Base-by-base conservation (phyloP, 805 yeast species). In the Starmerella geochares region DNA sequence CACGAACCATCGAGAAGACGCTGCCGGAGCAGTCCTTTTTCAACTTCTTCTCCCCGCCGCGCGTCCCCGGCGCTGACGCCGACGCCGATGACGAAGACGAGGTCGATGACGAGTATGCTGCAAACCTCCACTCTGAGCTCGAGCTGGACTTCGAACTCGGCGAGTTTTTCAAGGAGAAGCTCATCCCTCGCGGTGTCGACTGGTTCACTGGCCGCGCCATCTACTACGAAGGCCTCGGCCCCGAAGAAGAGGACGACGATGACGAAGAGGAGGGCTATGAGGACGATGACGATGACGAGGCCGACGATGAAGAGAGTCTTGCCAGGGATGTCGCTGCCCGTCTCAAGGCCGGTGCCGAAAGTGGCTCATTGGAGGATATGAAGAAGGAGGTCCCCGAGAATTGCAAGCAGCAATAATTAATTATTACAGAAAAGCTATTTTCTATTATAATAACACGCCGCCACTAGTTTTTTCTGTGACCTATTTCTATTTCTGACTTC, bases 201-300 rank as follows among this genome's bases (percentile, higher is more conserved):
- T 92, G 98, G 97, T 92, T 87, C 67, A 90, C 98, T 9, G 98
- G 98, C 43, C 86, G 86, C 57, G 98, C 98, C 21, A 75, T 90
- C 52, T 94, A 84, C 50, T 84, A 77, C 63, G 82, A 77, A 57
- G 78, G 72, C 44, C 72, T 69, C 54, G 76, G 75, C 29, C 79
- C 71, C 2, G 79, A 71, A 6, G 84, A 76, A 14, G 84, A 74
- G 1, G 85, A 77, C 6, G 81, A 71, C 2, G 80, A 73, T 2
- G 80, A 73, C 2, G 81, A 74, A 2, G 85, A 75, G 2, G 81
- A 72, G 2, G 80, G 68, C 51, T 80, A 68, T 9, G 86, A 77
- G 2, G 86, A 76, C 3, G 85, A 75, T 13, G 80, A 72, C 24
- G 82, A 74, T 38, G 83, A 75, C 13, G 82, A 69, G 2, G 70